A percentile compares a stretch with the other conserved stretches of the same genome.
phyloP scores from a whole-genome alignment of 2,329 filamentous ascomycete genomes.

The Dryadomyces quercivorus region DNA sequence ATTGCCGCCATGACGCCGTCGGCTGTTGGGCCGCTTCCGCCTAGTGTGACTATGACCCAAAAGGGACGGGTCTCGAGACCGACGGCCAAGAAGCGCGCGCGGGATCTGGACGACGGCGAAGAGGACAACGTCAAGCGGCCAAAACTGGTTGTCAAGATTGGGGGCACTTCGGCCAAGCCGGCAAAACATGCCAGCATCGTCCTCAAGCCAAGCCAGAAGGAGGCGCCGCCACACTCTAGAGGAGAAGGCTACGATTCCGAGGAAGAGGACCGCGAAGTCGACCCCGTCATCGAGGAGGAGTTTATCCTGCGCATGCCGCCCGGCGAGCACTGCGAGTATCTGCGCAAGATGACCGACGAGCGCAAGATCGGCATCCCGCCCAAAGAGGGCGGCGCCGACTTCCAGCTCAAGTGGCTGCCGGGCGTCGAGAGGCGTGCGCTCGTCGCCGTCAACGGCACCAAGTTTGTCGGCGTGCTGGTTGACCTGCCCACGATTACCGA shows the following conservation, averaged over 20 bases:
- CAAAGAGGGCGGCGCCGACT: slow-evolving; percentile 58
- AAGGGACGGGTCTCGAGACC: slow-evolving; percentile 48
- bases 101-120: slow-evolving; percentile 41
- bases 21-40: not conserved
- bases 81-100: slow-evolving; percentile 49
- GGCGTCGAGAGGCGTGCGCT: slow-evolving; percentile 61
- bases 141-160: slow-evolving; percentile 33
- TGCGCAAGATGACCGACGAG: slow-evolving; percentile 64
- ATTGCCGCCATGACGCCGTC: not conserved
- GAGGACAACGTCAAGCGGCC: slow-evolving; percentile 35
- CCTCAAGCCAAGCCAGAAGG: slow-evolving; percentile 32
- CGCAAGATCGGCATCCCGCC: slow-evolving; percentile 59
- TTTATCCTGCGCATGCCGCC: slow-evolving; percentile 83
- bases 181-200: slow-evolving; percentile 17
- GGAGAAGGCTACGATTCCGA: slow-evolving; percentile 96
- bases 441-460: slow-evolving; percentile 54
- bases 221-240: slow-evolving; percentile 53
- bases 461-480: slow-evolving; percentile 68
- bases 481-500: slow-evolving; percentile 82
- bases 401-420: slow-evolving; percentile 64
- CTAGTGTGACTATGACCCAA: slow-evolving; percentile 37
- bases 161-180: slow-evolving; percentile 38
- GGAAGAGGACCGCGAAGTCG: slow-evolving; percentile 75
- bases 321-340: slow-evolving; percentile 73
- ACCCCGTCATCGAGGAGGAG: slow-evolving; percentile 81